Percentiles rank a stretch among this genome's conserved stretches.
Evolutionary conservation across 441 rosid genomes (phyloP).

Genomic region (Corymbia calophylla): DNA sequence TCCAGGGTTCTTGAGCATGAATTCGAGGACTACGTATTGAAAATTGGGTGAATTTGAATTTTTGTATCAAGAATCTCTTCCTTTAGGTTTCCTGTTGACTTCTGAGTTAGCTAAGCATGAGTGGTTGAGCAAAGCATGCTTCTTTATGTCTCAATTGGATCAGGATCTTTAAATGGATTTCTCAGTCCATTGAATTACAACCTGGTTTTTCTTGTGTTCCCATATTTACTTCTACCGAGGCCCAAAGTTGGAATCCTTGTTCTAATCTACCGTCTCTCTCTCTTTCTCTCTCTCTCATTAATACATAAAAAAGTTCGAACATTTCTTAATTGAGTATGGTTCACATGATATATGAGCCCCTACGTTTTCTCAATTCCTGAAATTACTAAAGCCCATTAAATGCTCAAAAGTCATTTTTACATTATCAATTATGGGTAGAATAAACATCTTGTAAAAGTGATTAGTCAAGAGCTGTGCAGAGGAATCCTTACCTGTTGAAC

Average conservation of each 20-base stretch:
- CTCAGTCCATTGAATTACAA: neutral
- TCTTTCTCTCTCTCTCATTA: neutral
- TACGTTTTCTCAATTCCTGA: neutral
- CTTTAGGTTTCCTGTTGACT: neutral
- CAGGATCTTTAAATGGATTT: neutral
- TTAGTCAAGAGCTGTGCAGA: neutral
- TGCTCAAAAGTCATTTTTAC: neutral
- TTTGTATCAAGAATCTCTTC: neutral
- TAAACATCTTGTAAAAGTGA: neutral
- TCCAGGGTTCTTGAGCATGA: neutral
- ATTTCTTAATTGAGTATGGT: neutral
- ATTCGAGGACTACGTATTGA: neutral
- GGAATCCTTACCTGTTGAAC: neutral
- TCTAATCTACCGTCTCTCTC: neutral
- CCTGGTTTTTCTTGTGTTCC: neutral
- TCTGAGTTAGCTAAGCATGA: neutral
- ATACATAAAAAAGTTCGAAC: neutral
- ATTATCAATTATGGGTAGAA: neutral
- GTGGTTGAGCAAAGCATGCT: neutral
- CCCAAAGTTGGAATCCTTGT: neutral
- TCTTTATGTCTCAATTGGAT: neutral
- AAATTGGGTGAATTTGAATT: neutral
- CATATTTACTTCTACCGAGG: neutral
- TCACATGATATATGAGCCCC: neutral
- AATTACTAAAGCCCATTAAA: neutral